Conservation (phyloP, 805 yeast genomes). For the Metschnikowia noctiluminum region DNA sequence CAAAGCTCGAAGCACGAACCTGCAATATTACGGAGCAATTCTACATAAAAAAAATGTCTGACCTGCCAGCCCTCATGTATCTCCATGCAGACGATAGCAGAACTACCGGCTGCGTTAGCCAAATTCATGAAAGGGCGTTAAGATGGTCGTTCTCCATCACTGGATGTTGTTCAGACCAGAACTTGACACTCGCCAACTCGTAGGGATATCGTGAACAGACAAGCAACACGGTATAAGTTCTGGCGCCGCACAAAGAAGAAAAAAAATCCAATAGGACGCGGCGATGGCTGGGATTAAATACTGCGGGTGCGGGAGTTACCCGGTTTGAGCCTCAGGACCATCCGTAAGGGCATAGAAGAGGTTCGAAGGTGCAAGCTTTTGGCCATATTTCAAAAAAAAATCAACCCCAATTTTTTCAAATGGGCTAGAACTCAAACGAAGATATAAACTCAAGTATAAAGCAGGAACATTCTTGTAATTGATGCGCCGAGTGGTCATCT, state of each 20-base stretch:
- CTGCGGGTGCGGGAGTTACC: constrained; percentile 14
- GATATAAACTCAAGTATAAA: too few relatives aligned
- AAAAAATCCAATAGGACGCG: not conserved
- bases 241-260: constrained; percentile 48
- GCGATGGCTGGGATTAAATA: constrained; percentile 11
- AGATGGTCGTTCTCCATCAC: constrained; percentile 41
- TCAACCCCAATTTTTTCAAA: too few relatives aligned
- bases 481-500: too few relatives aligned
- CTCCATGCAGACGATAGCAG: constrained; percentile 21
- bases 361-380: not conserved
- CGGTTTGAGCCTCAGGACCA: not conserved
- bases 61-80: constrained; percentile 47
- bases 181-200: constrained; percentile 52
- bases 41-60: constrained; percentile 26
- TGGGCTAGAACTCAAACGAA: too few relatives aligned
- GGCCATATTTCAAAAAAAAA: not conserved
- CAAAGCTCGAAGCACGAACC: too few relatives aligned
- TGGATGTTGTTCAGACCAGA: constrained; percentile 46
- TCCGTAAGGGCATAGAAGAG: not conserved
- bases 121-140: constrained; percentile 39
- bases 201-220: constrained; percentile 44
- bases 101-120: constrained; percentile 21
- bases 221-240: constrained; percentile 51
- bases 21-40: too few relatives aligned
- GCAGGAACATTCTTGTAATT: too few relatives aligned